Conservation (phyloP, 2,329 filamentous ascomycete genomes). For the Trichoderma arundinaceum region DNA sequence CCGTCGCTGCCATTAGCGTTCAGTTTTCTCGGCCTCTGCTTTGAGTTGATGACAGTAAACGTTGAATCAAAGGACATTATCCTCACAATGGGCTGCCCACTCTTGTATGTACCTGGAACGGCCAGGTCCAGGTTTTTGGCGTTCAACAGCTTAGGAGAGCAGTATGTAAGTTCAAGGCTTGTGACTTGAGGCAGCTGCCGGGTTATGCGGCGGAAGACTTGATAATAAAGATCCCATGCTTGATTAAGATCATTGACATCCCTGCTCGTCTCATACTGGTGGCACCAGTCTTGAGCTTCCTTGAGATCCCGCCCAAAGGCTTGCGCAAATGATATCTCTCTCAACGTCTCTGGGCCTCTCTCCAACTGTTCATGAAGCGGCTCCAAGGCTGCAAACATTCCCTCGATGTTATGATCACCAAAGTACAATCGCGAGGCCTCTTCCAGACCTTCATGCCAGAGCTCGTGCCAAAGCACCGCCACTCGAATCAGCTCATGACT, state of each 20-base stretch:
- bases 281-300: constrained; percentile 95
- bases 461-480: constrained; percentile 96
- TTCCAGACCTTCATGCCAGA: constrained; percentile 97
- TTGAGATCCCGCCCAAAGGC: constrained; percentile 94
- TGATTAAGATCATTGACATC: constrained; percentile 96
- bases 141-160: constrained; percentile 89
- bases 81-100: constrained; percentile 75
- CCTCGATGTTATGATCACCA: constrained; percentile 94
- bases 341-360: constrained; percentile 86
- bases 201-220: constrained; percentile 94
- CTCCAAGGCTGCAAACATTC: constrained; percentile 90
- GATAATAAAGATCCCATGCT: constrained; percentile 99
- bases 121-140: constrained; percentile 87
- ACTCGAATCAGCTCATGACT: constrained; percentile 97
- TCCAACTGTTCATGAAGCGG: constrained; percentile 93
- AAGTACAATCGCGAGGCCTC: constrained; percentile 97
- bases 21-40: constrained; percentile 91
- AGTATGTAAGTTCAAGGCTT: constrained; percentile 91
- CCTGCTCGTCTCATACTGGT: constrained; percentile 84
- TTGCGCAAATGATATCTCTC: constrained; percentile 96
- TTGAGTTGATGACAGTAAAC: constrained; percentile 91
- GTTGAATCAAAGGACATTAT: constrained; percentile 91
- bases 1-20: constrained; percentile 90
- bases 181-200: constrained; percentile 92
- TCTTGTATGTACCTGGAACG: constrained; percentile 93